Evolutionary conservation across 768 basidiomycete genomes (phyloP), one percentile per base, ranked within the genome.

Genomic region (Royoungia palumana): DNA sequence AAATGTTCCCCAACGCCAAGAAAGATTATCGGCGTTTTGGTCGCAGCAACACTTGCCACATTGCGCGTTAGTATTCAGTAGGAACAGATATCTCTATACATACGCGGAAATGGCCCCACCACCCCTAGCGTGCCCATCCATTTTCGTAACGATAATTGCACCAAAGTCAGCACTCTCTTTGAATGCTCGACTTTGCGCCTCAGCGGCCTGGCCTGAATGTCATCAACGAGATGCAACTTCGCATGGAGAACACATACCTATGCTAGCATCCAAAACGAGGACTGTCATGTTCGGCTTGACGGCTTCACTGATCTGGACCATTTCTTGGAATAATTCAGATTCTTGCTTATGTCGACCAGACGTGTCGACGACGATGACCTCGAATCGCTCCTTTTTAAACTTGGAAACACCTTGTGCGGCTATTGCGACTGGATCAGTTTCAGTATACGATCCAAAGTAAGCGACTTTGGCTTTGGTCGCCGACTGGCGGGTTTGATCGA

Each of bases 101-200:
- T 71, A 97, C 95, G 95, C 95, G 38, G 96, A 99, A 51, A 99
- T 98, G 25, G 96, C 96, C 20, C 96, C 96, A 67, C 96, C 96
- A 47, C 96, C 96, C 66, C 96, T 98, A 1, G 96, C 96, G 61
- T 99, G 96, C 5, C 96, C 96, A 59, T 99, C 96, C 85, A 99
- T 92, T 72, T 99, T 99, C 11, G 96, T 99, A 14, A 99, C 96
- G 51, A 99, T 96, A 56, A 99, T 99, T 2, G 95, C 96, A 49
- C 95, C 96, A 65, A 99, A 99, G 64, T 96, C 83, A 19, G 94
- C 90, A 51, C 88, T 92, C 54, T 98, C 95, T 70, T 99, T 99
- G 78, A 99, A 99, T 2, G 96, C 96, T 35, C 83, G 81, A 66
- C 88, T 89, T 63, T 99, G 96, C 6, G 90, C 88, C 65, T 99